Conservation (phyloP, 2,329 filamentous ascomycete genomes). For the Fusarium sp. region DNA sequence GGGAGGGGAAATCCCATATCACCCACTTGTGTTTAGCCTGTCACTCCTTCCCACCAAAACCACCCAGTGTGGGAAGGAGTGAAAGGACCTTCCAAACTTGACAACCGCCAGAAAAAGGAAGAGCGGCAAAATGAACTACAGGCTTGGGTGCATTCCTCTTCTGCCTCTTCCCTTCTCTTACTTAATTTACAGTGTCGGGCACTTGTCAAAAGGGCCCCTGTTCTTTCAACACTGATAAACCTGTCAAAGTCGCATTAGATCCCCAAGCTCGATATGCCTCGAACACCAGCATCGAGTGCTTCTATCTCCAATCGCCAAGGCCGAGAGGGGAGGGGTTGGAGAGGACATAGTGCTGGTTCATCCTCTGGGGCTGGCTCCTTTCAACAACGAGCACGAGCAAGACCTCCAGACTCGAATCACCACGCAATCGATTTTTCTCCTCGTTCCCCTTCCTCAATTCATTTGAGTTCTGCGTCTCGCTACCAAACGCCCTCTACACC, state of each 20-base stretch:
- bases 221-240: background rate
- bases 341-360: conserved; percentile 5
- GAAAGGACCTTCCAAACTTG: background rate
- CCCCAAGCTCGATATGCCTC: conserved; percentile 19
- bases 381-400: conserved; percentile 1
- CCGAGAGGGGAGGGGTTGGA: conserved; percentile 10
- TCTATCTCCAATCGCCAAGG: conserved; percentile 17
- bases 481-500: background rate
- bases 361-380: conserved; percentile 15
- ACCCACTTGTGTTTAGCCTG: background rate
- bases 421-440: background rate
- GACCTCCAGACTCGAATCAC: background rate
- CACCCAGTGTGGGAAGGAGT: background rate
- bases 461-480: background rate
- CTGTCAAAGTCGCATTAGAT: too few species aligned
- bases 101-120: too few species aligned
- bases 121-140: background rate
- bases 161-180: background rate
- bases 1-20: background rate
- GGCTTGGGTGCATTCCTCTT: background rate
- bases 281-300: conserved; percentile 5
- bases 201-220: background rate
- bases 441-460: background rate
- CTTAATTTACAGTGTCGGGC: too few species aligned
- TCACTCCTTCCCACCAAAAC: background rate